These are phyloP conservation scores for Triticum timopheevii DNA, from an alignment of 176 grass and related monocot genomes.

Conservation along the genomic window DNA sequence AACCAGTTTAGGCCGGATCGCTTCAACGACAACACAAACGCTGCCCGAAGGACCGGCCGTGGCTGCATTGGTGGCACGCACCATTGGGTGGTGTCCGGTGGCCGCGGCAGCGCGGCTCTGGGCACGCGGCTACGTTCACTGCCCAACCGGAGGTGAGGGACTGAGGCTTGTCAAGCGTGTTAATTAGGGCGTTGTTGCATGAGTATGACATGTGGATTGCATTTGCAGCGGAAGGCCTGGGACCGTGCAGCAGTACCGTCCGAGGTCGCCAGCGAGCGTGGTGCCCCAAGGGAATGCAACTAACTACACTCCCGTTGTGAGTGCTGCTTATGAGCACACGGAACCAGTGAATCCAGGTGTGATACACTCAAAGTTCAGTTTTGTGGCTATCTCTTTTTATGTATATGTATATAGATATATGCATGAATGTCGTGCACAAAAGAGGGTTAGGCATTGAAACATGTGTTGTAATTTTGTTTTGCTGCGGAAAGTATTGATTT, in stretches of 20 bases:
- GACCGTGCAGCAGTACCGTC: conserved; percentile 32
- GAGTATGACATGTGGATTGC: not conserved
- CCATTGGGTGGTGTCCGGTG: conserved; percentile 45
- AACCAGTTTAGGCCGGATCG: conserved; percentile 38
- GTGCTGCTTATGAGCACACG: not conserved
- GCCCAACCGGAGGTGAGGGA: conserved; percentile 36
- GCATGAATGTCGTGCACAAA: not conserved
- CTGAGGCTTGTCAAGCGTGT: not conserved
- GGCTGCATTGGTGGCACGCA: conserved; percentile 18
- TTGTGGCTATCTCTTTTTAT: not conserved
- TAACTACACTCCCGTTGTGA: not conserved
- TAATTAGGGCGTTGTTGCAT: not conserved
- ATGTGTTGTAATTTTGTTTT: conserved; percentile 1
- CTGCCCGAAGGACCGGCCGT: conserved; percentile 28
- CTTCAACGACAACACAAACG: conserved; percentile 33
- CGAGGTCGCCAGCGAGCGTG: not conserved
- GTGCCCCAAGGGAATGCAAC: conserved; percentile 14
- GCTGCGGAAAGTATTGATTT: not conserved
- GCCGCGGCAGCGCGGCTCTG: conserved; percentile 28
- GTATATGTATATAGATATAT: not conserved
- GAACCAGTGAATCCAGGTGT: conserved; percentile 17
- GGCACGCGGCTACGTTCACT: conserved; percentile 2
- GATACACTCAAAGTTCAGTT: not conserved
- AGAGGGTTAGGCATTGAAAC: not conserved
- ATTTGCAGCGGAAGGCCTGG: conserved; percentile 27